phyloP scores from a whole-genome alignment of 805 yeast species.

The Candida pseudoglaebosa region DNA sequence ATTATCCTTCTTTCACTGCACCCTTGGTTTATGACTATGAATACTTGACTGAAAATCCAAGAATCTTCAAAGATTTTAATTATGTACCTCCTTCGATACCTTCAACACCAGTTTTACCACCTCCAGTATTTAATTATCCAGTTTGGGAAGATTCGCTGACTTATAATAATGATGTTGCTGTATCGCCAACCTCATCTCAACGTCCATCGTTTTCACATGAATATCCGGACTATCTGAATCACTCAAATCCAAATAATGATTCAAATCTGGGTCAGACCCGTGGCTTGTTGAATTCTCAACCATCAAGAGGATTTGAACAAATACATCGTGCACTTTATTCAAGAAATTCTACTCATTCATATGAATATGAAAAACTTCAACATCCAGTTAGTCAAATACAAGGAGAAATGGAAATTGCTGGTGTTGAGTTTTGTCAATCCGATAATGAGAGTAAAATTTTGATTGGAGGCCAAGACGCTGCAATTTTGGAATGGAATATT shows the following conservation, averaged over 20 bases:
- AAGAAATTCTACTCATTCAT: not conserved
- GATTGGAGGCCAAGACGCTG: slow-evolving; percentile 41
- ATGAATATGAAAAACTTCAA: slow-evolving; percentile 9
- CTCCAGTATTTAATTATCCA: slow-evolving; percentile 19
- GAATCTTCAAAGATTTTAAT: slow-evolving; percentile 31
- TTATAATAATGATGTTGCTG: slow-evolving; percentile 3
- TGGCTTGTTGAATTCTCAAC: slow-evolving; percentile 1
- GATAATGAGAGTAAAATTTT: slow-evolving; percentile 24
- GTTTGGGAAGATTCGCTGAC: slow-evolving; percentile 13
- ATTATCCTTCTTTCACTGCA: slow-evolving; percentile 17
- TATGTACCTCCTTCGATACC: slow-evolving; percentile 28
- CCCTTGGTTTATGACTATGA: slow-evolving; percentile 43
- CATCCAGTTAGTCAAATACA: slow-evolving; percentile 27
- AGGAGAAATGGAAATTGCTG: slow-evolving; percentile 43
- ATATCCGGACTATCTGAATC: slow-evolving; percentile 1
- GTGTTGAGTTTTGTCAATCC: slow-evolving; percentile 30
- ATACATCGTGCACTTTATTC: not conserved
- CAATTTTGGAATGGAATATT: slow-evolving; percentile 37
- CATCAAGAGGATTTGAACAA: not conserved
- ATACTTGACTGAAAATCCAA: slow-evolving; percentile 35
- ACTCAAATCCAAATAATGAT: too few species aligned
- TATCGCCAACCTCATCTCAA: slow-evolving; percentile 15
- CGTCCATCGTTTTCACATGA: slow-evolving; percentile 9
- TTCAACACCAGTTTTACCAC: slow-evolving; percentile 9
- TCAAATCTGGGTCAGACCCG: too few species aligned